Conservation (phyloP, 2,329 filamentous ascomycete species). For the Mariannaea elegans region DNA sequence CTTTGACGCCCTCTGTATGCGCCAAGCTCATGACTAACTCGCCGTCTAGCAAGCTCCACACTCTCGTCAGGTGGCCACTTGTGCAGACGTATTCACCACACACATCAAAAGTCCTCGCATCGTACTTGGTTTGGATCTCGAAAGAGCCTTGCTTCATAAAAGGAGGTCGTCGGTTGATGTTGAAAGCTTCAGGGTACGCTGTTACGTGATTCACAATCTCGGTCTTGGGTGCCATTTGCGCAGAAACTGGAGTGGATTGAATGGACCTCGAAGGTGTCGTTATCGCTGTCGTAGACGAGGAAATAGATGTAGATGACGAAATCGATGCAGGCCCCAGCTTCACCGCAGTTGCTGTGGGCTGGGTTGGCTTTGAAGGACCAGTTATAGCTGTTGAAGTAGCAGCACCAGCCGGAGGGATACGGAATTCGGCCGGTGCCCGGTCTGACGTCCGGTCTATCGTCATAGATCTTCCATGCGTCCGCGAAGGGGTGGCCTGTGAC, state of each 20-base stretch:
- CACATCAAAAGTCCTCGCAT: conserved; percentile 85
- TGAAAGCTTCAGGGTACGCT: conserved; percentile 85
- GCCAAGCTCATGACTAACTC: conserved; percentile 82
- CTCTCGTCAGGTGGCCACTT: conserved; percentile 84
- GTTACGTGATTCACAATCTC: conserved; percentile 62
- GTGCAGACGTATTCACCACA: conserved; percentile 90
- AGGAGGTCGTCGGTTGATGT: conserved; percentile 85
- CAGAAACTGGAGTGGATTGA: conserved; percentile 19
- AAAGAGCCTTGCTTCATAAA: conserved; percentile 74
- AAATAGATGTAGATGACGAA: conserved; percentile 43
- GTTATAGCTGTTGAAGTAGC: conserved; percentile 22
- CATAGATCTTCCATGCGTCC: conserved; percentile 44
- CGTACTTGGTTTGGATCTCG: conserved; percentile 86
- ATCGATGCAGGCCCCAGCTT: conserved; percentile 33
- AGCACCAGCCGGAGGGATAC: conserved; percentile 32
- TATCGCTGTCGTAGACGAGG: conserved; percentile 32
- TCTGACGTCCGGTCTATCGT: conserved; percentile 49
- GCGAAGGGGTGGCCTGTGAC: conserved; percentile 42
- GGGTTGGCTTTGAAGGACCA: conserved; percentile 31
- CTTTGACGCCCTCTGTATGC: conserved; percentile 86
- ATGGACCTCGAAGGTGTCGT: conserved; percentile 8
- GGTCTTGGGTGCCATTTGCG: conserved; percentile 36
- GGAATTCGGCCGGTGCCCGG: conserved; percentile 33
- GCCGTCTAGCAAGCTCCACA: conserved; percentile 87
- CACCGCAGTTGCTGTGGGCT: conserved; percentile 27